Conservation (phyloP, 768 basidiomycete species). For the Galerina sulciceps region DNA sequence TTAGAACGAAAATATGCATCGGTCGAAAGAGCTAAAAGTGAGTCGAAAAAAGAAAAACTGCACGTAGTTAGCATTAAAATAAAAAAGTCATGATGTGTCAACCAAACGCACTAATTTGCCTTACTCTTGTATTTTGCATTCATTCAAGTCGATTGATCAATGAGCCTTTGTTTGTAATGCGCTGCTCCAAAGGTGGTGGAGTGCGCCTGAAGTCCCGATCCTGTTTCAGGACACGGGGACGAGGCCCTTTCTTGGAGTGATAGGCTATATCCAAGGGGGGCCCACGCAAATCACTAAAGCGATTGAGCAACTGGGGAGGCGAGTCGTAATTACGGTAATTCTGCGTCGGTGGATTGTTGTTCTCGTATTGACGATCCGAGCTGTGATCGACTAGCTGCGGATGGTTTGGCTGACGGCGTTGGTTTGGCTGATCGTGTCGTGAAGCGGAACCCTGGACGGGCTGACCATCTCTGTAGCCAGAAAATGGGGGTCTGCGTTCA, state of each 20-base stretch:
- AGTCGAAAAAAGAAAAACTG: too few species aligned
- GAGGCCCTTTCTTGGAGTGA: neutral
- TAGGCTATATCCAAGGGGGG: neutral
- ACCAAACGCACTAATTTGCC: conserved; percentile 1
- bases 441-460: conserved; percentile 1
- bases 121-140: neutral
- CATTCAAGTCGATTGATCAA: conserved; percentile 22
- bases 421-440: conserved; percentile 4
- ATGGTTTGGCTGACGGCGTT: neutral
- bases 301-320: conserved; percentile 16
- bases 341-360: neutral
- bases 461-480: conserved; percentile 10
- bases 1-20: too few species aligned
- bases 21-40: too few species aligned
- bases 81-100: neutral
- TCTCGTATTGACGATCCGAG: neutral
- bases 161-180: conserved; percentile 18
- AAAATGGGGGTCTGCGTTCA: neutral
- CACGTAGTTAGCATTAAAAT: neutral
- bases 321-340: conserved; percentile 4
- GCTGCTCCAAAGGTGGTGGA: conserved; percentile 23
- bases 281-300: conserved; percentile 17
- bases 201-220: neutral
- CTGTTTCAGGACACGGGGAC: neutral
- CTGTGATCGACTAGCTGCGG: neutral